A percentile compares a stretch with the other conserved stretches of the same genome.
Conservation (phyloP, 1,139 yeast genomes). For the Torulaspora pretoriensis region DNA sequence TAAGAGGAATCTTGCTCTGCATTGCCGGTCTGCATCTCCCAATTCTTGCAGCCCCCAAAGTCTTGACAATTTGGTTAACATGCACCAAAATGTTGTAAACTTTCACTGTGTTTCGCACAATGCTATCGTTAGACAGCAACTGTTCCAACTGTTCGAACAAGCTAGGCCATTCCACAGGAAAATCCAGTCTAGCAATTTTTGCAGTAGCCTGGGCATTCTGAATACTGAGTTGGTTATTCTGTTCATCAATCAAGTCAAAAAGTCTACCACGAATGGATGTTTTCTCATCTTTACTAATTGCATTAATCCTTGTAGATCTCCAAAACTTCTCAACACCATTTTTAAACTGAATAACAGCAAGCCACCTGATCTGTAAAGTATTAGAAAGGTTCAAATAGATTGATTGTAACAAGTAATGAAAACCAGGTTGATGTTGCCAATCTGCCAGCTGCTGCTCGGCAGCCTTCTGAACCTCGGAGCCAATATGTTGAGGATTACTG, state of each 20-base stretch:
- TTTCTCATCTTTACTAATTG: conserved; percentile 69
- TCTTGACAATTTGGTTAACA: conserved; percentile 72
- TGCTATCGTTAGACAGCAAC: conserved; percentile 43
- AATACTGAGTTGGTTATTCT: conserved; percentile 64
- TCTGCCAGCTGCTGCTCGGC: conserved; percentile 66
- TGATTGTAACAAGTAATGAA: conserved; percentile 52
- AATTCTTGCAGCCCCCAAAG: conserved; percentile 67
- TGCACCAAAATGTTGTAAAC: conserved; percentile 61
- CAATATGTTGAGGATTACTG: conserved; percentile 46
- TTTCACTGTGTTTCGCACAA: conserved; percentile 45
- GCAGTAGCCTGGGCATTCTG: conserved; percentile 86
- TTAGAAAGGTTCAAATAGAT: conserved; percentile 57
- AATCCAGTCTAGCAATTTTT: conserved; percentile 74
- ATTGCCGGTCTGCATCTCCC: conserved; percentile 79
- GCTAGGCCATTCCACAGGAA: conserved; percentile 82
- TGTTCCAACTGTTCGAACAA: conserved; percentile 61
- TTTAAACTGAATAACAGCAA: conserved; percentile 81
- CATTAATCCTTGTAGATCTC: conserved; percentile 59
- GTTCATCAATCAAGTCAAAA: conserved; percentile 59
- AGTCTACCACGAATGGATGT: conserved; percentile 53
- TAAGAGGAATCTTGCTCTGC: conserved; percentile 63
- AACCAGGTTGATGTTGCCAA: conserved; percentile 66
- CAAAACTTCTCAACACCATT: conserved; percentile 82
- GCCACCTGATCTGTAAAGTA: conserved; percentile 71
- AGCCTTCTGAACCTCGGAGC: conserved; percentile 43